phyloP scores from a whole-genome alignment of 495 filamentous ascomycete species.

The Polyplosphaeria fusca region DNA sequence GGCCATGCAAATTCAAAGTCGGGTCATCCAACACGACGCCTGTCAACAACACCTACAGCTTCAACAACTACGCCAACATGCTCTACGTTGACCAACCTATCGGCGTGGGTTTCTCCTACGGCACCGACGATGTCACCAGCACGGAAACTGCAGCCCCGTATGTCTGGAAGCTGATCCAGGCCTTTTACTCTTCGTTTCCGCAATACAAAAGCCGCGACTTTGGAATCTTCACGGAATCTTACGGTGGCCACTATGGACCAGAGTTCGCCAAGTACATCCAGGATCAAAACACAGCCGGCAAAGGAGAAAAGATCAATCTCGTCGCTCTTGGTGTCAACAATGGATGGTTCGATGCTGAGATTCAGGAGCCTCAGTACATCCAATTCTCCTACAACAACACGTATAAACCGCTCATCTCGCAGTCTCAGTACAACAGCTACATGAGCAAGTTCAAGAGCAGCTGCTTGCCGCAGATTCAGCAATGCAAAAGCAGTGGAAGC shows the following conservation, averaged over 20 bases:
- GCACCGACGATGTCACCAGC: constrained; percentile 47
- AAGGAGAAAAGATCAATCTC: constrained; percentile 51
- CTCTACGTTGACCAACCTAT: constrained; percentile 65
- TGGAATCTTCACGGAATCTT: constrained; percentile 55
- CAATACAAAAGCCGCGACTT: constrained; percentile 55
- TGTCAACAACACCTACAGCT: constrained; percentile 56
- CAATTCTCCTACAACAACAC: constrained; percentile 54
- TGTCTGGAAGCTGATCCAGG: constrained; percentile 56
- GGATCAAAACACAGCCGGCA: constrained; percentile 50
- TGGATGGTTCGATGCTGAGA: constrained; percentile 51
- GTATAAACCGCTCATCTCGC: constrained; percentile 50
- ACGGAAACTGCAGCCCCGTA: constrained; percentile 52
- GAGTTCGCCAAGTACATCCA: constrained; percentile 53
- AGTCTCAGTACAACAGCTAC: constrained; percentile 43
- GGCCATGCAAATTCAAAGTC: constrained; percentile 59
- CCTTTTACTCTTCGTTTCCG: constrained; percentile 53
- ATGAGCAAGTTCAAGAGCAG: constrained; percentile 42
- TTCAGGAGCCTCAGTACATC: constrained; percentile 53
- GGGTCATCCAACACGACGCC: constrained; percentile 46
- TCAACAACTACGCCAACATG: constrained; percentile 62
- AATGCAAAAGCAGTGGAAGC: constrained; percentile 40
- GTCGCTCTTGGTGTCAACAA: constrained; percentile 58
- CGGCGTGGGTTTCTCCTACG: constrained; percentile 62
- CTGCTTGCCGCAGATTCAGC: constrained; percentile 45
- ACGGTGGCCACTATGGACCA: constrained; percentile 57